Evolutionary conservation across 163 green algal genomes (phyloP).

Genomic region (Chlorella variabilis): DNA sequence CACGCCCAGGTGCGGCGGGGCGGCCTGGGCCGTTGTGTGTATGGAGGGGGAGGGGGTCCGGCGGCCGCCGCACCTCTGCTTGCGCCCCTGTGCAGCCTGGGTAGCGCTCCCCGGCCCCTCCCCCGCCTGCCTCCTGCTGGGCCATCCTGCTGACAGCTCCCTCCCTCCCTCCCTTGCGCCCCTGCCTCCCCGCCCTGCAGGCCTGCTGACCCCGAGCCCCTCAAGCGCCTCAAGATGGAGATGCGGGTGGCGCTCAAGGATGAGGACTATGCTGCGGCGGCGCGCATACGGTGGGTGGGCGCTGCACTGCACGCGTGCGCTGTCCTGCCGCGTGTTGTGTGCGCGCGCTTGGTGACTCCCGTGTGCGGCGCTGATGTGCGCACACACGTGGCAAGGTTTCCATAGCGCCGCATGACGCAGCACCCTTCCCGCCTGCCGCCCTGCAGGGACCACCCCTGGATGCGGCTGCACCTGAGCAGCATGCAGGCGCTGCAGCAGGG

Average conservation of each 20-base stretch:
- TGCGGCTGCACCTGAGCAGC: slow-evolving; percentile 69
- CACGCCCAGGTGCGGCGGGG: background rate
- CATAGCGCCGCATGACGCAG: no score
- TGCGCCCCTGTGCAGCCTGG: no score
- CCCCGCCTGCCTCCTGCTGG: no score
- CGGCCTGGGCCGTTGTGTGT: no score
- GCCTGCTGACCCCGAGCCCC: slow-evolving; percentile 62
- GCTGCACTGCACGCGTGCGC: background rate
- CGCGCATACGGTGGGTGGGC: slow-evolving; percentile 46
- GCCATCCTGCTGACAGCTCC: background rate
- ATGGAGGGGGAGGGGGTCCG: no score
- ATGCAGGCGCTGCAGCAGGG: slow-evolving; percentile 20
- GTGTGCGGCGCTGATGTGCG: no score
- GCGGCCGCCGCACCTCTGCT: no score
- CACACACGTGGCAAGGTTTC: no score
- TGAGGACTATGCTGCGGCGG: slow-evolving; percentile 57
- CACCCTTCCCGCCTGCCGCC: background rate
- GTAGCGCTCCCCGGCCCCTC: no score
- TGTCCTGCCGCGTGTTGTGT: background rate
- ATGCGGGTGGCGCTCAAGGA: slow-evolving; percentile 76
- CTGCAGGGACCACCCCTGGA: slow-evolving; percentile 78
- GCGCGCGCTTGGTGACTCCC: no score
- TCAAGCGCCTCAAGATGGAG: slow-evolving; percentile 81
- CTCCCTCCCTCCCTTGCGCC: background rate
- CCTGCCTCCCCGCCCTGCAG: slow-evolving; percentile 11